Percentiles rank a stretch among this genome's conserved stretches.
These are phyloP conservation scores for Blastobotrys apis DNA, from an alignment of 1,139 yeast genomes.

Conservation along the genomic window DNA sequence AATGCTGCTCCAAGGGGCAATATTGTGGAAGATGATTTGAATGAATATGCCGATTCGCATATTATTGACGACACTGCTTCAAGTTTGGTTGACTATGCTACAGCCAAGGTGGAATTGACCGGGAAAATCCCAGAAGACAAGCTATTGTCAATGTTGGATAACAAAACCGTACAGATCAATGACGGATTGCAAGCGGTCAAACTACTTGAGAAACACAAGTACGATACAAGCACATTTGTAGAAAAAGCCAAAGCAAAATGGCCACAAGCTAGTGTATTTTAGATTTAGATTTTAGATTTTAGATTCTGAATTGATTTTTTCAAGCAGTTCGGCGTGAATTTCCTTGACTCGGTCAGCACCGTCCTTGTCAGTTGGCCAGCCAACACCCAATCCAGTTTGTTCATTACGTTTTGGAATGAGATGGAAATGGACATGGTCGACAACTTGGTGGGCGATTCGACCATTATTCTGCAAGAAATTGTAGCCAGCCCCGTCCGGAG, in stretches of 20 bases:
- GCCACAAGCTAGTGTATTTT: slow-evolving; percentile 23
- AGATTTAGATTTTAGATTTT: slow-evolving; percentile 4
- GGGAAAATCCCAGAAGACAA: slow-evolving; percentile 1
- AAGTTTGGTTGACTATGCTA: slow-evolving; percentile 21
- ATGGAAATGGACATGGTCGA: slow-evolving; percentile 95
- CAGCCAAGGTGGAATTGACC: slow-evolving; percentile 20
- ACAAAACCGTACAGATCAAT: not conserved
- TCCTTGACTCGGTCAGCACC: slow-evolving; percentile 63
- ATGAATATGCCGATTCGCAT: slow-evolving; percentile 26
- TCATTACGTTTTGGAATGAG: slow-evolving; percentile 80
- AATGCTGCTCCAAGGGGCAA: slow-evolving; percentile 27
- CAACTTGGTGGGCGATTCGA: slow-evolving; percentile 86
- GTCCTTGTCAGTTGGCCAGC: slow-evolving; percentile 79
- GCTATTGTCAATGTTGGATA: slow-evolving; percentile 7
- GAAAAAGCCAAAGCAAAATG: slow-evolving; percentile 18
- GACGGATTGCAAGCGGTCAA: slow-evolving; percentile 18
- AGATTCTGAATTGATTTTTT: slow-evolving; percentile 35
- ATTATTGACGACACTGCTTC: slow-evolving; percentile 18
- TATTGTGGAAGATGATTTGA: slow-evolving; percentile 23
- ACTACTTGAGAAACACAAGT: slow-evolving; percentile 13
- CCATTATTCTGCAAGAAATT: slow-evolving; percentile 91
- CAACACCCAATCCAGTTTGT: slow-evolving; percentile 72
- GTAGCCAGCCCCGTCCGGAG: slow-evolving; percentile 75
- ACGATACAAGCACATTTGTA: slow-evolving; percentile 18
- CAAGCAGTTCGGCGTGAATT: slow-evolving; percentile 58